phyloP scores from a whole-genome alignment of 352 stramenopile species.

The Phytophthora boehmeriae region DNA sequence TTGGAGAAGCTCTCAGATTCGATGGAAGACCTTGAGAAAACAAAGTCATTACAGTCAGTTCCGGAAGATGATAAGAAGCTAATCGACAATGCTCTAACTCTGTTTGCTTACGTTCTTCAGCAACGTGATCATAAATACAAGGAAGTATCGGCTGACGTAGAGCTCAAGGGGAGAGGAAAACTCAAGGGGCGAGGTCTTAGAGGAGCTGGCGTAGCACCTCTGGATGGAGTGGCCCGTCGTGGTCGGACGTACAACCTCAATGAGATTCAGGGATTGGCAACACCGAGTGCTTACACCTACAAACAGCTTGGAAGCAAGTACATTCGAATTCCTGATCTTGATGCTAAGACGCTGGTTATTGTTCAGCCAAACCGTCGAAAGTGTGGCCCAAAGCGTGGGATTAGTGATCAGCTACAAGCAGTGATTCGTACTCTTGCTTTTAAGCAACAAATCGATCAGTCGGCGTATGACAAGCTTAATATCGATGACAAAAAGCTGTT shows the following conservation, averaged over 20 bases:
- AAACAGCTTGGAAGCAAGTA: constrained; percentile 7
- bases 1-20: neutral
- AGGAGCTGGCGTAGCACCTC: too few species aligned
- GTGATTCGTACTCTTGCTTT: constrained; percentile 12
- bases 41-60: neutral
- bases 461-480: constrained; percentile 8
- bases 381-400: constrained; percentile 8
- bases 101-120: neutral
- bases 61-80: neutral
- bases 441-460: constrained; percentile 8
- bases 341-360: constrained; percentile 8
- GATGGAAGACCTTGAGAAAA: neutral
- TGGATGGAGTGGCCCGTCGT: too few species aligned
- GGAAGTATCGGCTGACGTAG: neutral
- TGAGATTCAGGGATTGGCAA: constrained; percentile 18
- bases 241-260: constrained; percentile 33
- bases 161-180: neutral
- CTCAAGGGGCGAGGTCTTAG: too few species aligned
- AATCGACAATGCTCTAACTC: neutral
- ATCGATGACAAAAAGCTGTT: constrained; percentile 14
- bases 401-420: constrained; percentile 13
- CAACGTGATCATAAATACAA: neutral
- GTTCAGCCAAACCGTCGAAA: constrained; percentile 13
- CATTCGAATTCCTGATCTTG: constrained; percentile 21
- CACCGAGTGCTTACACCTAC: constrained; percentile 6